Evolutionary conservation across 257 asterid genomes (phyloP).

Genomic region (Solanum gracilifrons): DNA sequence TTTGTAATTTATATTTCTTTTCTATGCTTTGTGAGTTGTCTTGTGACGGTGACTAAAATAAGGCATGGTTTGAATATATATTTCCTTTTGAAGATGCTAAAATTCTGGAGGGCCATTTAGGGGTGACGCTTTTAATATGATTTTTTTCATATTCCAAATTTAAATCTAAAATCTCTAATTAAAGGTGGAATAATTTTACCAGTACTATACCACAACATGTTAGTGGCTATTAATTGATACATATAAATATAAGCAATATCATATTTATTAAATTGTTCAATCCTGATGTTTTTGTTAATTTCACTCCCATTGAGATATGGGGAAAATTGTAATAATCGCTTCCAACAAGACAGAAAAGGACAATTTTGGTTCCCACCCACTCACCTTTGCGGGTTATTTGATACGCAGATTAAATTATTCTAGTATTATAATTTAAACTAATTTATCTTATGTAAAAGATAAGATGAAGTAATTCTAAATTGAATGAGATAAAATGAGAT

Average conservation of each 20-base stretch:
- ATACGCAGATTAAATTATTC: neutral
- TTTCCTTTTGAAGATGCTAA: neutral
- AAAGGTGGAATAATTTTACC: neutral
- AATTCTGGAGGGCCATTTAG: neutral
- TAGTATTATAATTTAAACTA: too few relatives aligned
- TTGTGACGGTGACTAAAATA: neutral
- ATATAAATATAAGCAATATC: neutral
- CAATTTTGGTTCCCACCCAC: neutral
- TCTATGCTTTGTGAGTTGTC: neutral
- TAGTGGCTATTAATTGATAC: neutral
- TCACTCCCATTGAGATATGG: neutral
- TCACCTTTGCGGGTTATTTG: neutral
- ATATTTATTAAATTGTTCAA: neutral
- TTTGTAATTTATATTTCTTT: neutral
- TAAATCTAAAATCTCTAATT: too few relatives aligned
- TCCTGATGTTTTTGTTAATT: neutral
- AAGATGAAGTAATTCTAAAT: too few relatives aligned
- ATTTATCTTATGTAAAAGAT: too few relatives aligned
- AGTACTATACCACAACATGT: too few relatives aligned
- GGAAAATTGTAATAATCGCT: neutral
- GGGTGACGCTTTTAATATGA: rapidly evolving
- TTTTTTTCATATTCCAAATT: rapidly evolving
- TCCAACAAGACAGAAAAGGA: neutral
- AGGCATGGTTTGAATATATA: neutral
- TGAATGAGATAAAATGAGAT: too few relatives aligned